A percentile compares a stretch with the other conserved stretches of the same genome.
Evolutionary conservation across 257 asterid species (phyloP).

Genomic region (Przewalskia tangutica): DNA sequence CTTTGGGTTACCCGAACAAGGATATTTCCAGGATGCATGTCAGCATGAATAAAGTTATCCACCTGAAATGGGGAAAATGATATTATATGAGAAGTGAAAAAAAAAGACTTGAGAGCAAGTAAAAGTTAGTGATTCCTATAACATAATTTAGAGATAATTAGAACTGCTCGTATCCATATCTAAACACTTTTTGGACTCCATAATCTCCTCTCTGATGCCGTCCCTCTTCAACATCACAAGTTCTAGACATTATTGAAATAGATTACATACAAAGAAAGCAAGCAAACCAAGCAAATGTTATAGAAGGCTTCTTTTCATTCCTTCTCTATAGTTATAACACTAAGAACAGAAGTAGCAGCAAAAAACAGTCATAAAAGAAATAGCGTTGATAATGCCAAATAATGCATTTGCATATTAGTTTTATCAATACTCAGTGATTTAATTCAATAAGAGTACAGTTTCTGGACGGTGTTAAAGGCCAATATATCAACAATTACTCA

Average conservation of each 20-base stretch:
- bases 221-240: background rate
- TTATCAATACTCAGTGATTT: background rate
- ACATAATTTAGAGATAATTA: background rate
- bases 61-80: conserved; percentile 15
- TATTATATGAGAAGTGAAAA: background rate
- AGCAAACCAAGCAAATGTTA: background rate
- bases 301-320: background rate
- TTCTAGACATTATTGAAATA: background rate
- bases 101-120: background rate
- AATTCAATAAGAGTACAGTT: background rate
- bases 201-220: background rate
- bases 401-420: background rate
- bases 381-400: background rate
- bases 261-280: background rate
- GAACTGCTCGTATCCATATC: background rate
- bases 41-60: conserved; percentile 40
- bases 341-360: background rate
- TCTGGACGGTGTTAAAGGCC: background rate
- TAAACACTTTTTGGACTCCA: background rate
- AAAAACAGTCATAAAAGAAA: background rate
- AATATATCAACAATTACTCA: background rate
- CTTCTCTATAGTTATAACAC: background rate
- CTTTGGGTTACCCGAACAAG: conserved; percentile 30
- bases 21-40: conserved; percentile 42
- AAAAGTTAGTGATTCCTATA: background rate